A percentile compares a stretch with the other conserved stretches of the same genome.
Evolutionary conservation across 1,284 basidiomycete species (phyloP).

Genomic region (Mycena sp.): DNA sequence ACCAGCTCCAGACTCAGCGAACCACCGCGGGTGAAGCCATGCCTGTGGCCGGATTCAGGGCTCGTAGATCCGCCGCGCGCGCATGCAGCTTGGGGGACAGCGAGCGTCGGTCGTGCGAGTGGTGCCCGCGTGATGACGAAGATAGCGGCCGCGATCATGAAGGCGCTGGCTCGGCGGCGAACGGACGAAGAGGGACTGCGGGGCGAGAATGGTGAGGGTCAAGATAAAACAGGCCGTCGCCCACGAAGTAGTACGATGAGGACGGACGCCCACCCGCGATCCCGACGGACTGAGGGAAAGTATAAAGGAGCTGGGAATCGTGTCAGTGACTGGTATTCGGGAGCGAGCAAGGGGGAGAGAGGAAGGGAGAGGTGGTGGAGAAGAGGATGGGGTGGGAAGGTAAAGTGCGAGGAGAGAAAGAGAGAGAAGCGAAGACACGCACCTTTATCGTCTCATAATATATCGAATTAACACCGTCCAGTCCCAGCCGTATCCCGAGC

Average conservation of each 20-base stretch:
- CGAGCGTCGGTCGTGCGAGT: conserved; percentile 11
- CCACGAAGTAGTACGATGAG: conserved; percentile 98
- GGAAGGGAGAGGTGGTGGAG: no score
- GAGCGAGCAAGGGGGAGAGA: not conserved
- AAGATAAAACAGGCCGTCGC: no score
- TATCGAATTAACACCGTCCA: conserved; percentile 93
- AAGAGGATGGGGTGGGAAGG: no score
- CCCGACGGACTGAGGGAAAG: conserved; percentile 77
- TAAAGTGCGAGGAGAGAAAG: no score
- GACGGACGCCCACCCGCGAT: conserved; percentile 76
- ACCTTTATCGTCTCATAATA: conserved; percentile 96
- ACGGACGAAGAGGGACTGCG: no score
- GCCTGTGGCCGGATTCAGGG: conserved; percentile 7
- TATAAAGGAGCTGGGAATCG: conserved; percentile 72
- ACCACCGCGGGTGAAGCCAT: conserved; percentile 2
- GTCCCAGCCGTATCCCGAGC: conserved; percentile 86
- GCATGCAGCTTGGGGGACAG: conserved; percentile 9
- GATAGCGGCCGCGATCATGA: no score
- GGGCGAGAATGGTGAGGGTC: no score
- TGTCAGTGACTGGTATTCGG: no score
- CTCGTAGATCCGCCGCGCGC: conserved; percentile 13
- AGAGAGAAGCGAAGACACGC: conserved; percentile 30
- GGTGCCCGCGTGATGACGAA: no score
- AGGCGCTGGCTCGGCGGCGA: no score
- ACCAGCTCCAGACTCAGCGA: not conserved